Conservation (phyloP, 148 eudicot species). For the Fagopyrum homotropicum region DNA sequence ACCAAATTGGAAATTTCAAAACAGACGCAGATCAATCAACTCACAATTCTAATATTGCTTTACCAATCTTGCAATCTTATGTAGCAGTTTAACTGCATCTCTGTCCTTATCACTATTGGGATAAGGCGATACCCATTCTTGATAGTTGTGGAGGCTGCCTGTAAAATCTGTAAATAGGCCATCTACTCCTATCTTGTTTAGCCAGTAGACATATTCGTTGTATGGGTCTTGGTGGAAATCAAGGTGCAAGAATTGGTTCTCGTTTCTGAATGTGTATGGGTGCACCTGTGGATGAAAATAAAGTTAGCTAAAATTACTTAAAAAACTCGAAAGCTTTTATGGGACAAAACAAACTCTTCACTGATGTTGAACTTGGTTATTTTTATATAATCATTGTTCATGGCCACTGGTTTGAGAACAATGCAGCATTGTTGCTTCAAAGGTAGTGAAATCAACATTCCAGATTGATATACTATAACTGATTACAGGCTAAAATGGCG, state of each 20-base stretch:
- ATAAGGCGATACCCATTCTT: constrained; percentile 62
- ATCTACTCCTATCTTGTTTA: constrained; percentile 75
- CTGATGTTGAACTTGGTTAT: not conserved
- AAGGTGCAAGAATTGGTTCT: constrained; percentile 63
- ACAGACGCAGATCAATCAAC: not conserved
- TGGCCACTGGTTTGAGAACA: too few species aligned
- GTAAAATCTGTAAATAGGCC: constrained; percentile 93
- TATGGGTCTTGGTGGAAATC: constrained; percentile 79
- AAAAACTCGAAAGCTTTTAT: not conserved
- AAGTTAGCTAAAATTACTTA: not conserved
- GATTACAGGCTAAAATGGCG: too few species aligned
- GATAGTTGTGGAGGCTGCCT: constrained; percentile 75
- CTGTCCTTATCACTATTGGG: constrained; percentile 18
- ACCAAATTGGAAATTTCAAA: not conserved
- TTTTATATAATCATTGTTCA: too few species aligned
- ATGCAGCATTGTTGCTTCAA: too few species aligned
- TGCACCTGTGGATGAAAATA: constrained; percentile 56
- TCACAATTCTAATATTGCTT: constrained; percentile 4
- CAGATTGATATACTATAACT: too few species aligned
- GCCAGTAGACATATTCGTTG: constrained; percentile 68
- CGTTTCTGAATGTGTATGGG: constrained; percentile 84
- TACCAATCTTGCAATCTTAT: constrained; percentile 43
- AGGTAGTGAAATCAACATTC: not conserved
- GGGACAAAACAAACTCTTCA: not conserved
- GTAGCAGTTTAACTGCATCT: constrained; percentile 35